These are phyloP conservation scores for Pseudopediastrum boryanum DNA, from an alignment of 139 green algal species.

Conservation along the genomic window DNA sequence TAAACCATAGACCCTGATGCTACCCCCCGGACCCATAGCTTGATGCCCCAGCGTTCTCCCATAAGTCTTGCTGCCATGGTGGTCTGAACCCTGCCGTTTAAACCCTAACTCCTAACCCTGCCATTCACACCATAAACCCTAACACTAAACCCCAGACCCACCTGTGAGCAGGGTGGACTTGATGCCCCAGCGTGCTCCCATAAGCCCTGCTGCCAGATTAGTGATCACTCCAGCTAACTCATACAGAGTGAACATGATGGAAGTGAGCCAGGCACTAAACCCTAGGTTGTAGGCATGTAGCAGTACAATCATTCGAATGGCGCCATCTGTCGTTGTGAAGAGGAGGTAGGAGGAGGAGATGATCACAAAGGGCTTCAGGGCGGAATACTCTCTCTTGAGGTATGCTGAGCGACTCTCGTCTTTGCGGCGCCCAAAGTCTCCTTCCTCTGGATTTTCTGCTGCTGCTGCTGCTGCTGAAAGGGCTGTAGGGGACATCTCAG, in stretches of 20 bases:
- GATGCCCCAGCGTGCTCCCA: conserved; percentile 82
- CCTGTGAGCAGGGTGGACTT: conserved; percentile 78
- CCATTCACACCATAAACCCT: too few relatives aligned
- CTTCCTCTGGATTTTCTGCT: background rate
- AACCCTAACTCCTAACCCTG: too few relatives aligned
- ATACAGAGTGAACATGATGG: conserved; percentile 86
- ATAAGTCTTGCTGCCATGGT: too few relatives aligned
- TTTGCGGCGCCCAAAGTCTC: conserved; percentile 25
- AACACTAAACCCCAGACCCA: too few relatives aligned
- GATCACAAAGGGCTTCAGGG: conserved; percentile 82
- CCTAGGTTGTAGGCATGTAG: conserved; percentile 82
- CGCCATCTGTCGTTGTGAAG: conserved; percentile 87
- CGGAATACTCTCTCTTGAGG: conserved; percentile 42
- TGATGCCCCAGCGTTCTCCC: conserved; percentile 87
- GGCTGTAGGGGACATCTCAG: too few relatives aligned
- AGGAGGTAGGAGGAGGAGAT: conserved; percentile 80
- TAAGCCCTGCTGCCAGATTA: conserved; percentile 78
- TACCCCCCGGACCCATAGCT: conserved; percentile 48
- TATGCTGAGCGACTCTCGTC: conserved; percentile 31
- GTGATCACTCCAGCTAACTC: conserved; percentile 82
- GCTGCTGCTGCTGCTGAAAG: background rate
- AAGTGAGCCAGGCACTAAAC: conserved; percentile 65
- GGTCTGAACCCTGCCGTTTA: too few relatives aligned
- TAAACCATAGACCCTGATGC: too few relatives aligned
- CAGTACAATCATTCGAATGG: conserved; percentile 82